Conservation (phyloP, 2,329 filamentous ascomycete genomes). For the Elsinoe perseae region DNA sequence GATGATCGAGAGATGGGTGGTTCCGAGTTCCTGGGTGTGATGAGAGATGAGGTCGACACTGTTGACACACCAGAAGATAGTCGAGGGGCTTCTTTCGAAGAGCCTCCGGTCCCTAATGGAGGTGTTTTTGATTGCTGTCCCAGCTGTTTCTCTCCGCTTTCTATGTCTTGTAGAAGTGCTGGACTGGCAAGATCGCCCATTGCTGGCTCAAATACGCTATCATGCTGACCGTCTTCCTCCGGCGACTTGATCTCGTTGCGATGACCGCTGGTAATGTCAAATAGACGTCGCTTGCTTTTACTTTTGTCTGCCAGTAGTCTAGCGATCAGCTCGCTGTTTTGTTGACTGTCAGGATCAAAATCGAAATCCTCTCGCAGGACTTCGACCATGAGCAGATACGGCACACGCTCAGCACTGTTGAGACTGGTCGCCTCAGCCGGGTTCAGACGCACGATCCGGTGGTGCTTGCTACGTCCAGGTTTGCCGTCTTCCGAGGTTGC, state of each 20-base stretch:
- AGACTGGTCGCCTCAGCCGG: conserved; percentile 76
- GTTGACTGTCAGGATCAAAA: conserved; percentile 66
- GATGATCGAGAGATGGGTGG: conserved; percentile 59
- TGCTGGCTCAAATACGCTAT: conserved; percentile 78
- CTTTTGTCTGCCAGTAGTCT: conserved; percentile 61
- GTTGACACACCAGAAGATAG: conserved; percentile 56
- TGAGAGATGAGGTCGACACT: conserved; percentile 51
- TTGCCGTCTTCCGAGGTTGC: conserved; percentile 64
- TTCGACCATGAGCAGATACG: conserved; percentile 78
- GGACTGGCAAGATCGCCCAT: conserved; percentile 71
- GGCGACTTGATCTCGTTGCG: conserved; percentile 30
- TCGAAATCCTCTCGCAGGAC: conserved; percentile 74
- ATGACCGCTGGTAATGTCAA: conserved; percentile 56
- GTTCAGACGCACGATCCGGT: conserved; percentile 74
- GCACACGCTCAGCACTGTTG: conserved; percentile 80
- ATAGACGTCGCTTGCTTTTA: conserved; percentile 43
- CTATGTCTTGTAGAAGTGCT: conserved; percentile 53
- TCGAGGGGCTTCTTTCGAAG: conserved; percentile 38
- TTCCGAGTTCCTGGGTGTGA: conserved; percentile 63
- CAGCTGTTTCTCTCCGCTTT: conserved; percentile 41
- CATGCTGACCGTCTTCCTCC: conserved; percentile 41
- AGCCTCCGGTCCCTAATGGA: conserved; percentile 21
- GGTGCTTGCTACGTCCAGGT: conserved; percentile 68
- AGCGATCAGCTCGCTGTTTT: conserved; percentile 60
- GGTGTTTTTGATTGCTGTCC: conserved; percentile 16